Percentiles rank a stretch among this genome's conserved stretches.
Evolutionary conservation across 2,329 filamentous ascomycete species (phyloP).

Genomic region (Leptographium flavum): DNA sequence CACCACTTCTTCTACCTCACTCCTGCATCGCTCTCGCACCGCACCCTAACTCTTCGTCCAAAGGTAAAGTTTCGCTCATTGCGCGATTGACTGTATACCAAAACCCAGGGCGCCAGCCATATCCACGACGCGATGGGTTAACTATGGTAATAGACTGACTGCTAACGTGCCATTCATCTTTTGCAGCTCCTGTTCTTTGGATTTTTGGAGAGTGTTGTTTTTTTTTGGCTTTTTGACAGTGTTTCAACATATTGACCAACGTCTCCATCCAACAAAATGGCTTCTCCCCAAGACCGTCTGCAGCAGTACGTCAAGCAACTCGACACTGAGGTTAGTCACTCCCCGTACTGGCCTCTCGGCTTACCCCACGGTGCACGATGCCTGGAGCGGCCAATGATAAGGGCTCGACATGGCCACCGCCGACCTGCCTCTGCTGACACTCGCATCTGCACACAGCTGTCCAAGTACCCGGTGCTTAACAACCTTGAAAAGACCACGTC

Average conservation of each 20-base stretch:
- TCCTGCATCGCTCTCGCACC: neutral
- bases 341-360: neutral
- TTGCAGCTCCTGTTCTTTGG: no score
- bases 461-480: conserved; percentile 71
- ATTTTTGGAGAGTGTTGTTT: no score
- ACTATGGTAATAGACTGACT: no score
- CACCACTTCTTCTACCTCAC: neutral
- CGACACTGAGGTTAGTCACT: conserved; percentile 60
- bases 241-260: neutral
- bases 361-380: neutral
- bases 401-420: neutral
- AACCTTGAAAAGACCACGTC: conserved; percentile 76
- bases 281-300: conserved; percentile 59
- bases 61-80: neutral
- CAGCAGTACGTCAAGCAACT: conserved; percentile 65
- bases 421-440: neutral
- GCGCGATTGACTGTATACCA: no score
- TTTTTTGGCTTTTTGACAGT: neutral
- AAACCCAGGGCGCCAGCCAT: no score
- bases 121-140: no score
- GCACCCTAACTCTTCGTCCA: neutral
- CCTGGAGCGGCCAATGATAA: neutral
- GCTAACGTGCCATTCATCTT: no score
- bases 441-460: conserved; percentile 43
- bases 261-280: conserved; percentile 37